These are phyloP conservation scores for Capsaspora owczarzaki DNA, from an alignment of 78 protist species.

Conservation along the genomic window DNA sequence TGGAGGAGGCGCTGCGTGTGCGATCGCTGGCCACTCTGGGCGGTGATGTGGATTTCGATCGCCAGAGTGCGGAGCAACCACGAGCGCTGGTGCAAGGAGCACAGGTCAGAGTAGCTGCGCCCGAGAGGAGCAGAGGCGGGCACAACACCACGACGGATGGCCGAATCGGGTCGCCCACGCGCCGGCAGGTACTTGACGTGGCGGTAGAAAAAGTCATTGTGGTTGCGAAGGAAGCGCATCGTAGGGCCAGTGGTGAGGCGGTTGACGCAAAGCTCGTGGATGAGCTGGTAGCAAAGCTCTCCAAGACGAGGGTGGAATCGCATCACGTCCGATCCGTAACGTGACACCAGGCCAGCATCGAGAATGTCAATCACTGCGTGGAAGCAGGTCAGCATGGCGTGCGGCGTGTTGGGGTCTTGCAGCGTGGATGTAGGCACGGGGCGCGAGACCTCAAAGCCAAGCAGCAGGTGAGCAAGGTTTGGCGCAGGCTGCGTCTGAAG, in stretches of 20 bases:
- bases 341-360: background rate
- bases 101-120: no score
- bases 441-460: background rate
- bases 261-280: background rate
- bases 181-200: background rate
- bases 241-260: background rate
- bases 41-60: background rate
- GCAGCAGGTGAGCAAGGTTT: background rate
- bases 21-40: background rate
- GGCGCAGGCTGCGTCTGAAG: no score
- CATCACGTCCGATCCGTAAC: background rate
- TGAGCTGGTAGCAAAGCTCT: background rate
- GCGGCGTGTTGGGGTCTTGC: background rate
- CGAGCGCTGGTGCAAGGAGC: constrained; percentile 3
- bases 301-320: background rate
- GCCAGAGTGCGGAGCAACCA: background rate
- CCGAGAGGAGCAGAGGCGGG: background rate
- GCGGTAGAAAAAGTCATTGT: background rate
- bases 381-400: background rate
- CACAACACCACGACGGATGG: background rate
- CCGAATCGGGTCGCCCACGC: background rate
- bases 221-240: background rate
- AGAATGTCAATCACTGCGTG: background rate
- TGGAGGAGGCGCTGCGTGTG: constrained; percentile 1
- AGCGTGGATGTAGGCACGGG: background rate